Base-by-base conservation (phyloP, 2,329 filamentous ascomycete species). In the Chrysoporthe deuterocubensis region DNA sequence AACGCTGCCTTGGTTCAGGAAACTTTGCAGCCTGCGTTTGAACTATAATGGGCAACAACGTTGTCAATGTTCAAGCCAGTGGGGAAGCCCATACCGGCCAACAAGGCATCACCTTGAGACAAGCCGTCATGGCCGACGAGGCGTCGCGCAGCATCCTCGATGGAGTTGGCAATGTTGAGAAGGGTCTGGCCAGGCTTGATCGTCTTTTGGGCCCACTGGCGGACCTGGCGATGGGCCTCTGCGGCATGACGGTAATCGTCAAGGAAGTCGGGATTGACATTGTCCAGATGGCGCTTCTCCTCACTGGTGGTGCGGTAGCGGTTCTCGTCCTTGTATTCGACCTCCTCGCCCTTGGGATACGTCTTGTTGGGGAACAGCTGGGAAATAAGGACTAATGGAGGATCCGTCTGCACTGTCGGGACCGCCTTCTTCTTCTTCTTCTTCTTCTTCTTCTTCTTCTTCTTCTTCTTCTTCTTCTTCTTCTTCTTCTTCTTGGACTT, bases 201-300 rank as follows among this genome's bases (percentile, higher is more conserved):
- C 78, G 87, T 90, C 77, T 89, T 89, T 79, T 92, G 90, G 7
- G 91, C 92, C 87, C 91, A 94, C 79, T 93, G 90, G 64, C 92
- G 88, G 67, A 94, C 91, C 78, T 95, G 91, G 67, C 92, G 87
- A 77, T 96, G 92, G 40, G 92, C 88, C 79, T 95, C 92, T 40
- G 92, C 91, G 64, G 86, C 92, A 70, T 93, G 86, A 71, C 92
- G 89, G 78, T 94, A 95, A 74, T 95, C 92, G 67, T 84, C 85
- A 59, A 95, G 80, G 81, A 91, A 93, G 72, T 94, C 90, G 73
- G 87, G 89, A 78, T 93, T 91, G 82, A 93, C 88, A 75, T 91
- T 91, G 78, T 94, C 92, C 65, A 94, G 84, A 75, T 95, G 89
- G 64, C 92, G 87, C 82, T 94, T 94, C 83, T 96, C 93, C 79